phyloP scores from a whole-genome alignment of 768 basidiomycete species.

The Gloeostereum incarnatum region DNA sequence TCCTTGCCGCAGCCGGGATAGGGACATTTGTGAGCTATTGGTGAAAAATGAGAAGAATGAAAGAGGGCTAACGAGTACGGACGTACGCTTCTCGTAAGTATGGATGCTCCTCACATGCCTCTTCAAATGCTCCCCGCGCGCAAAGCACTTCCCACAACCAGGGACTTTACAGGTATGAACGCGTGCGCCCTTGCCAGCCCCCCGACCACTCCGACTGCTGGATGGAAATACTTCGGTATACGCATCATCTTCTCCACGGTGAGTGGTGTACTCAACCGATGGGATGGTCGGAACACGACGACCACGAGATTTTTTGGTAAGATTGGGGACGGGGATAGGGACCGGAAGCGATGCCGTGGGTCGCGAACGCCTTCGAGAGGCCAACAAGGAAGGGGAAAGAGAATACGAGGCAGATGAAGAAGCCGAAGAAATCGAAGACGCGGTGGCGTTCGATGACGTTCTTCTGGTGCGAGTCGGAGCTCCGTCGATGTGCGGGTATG shows the following conservation, averaged over 20 bases:
- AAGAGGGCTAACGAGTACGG: slow-evolving; percentile 5
- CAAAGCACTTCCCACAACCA: slow-evolving; percentile 84
- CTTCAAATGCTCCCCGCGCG: slow-evolving; percentile 84
- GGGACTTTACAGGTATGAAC: slow-evolving; percentile 71
- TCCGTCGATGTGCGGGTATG: background rate
- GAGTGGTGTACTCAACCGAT: slow-evolving; percentile 11
- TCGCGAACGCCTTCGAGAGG: slow-evolving; percentile 23
- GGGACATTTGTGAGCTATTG: slow-evolving; percentile 70
- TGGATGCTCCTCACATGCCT: slow-evolving; percentile 84
- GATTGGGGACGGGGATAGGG: slow-evolving; percentile 57
- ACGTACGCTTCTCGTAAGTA: slow-evolving; percentile 88
- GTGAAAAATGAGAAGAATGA: slow-evolving; percentile 3
- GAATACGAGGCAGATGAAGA: slow-evolving; percentile 16
- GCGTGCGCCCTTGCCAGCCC: slow-evolving; percentile 29
- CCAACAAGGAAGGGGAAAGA: slow-evolving; percentile 18
- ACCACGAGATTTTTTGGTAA: slow-evolving; percentile 65
- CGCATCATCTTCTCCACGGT: background rate
- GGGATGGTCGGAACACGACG: slow-evolving; percentile 50
- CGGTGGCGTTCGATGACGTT: slow-evolving; percentile 6
- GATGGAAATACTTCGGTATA: background rate
- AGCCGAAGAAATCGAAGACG: slow-evolving; percentile 6
- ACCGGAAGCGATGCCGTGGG: slow-evolving; percentile 29
- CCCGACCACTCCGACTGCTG: slow-evolving; percentile 24
- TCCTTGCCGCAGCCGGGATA: slow-evolving; percentile 75
- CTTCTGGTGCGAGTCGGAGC: slow-evolving; percentile 6